Percentiles rank a stretch among this genome's conserved stretches.
phyloP scores from a whole-genome alignment of 148 eudicot species.

The Chenopodium formosanum region DNA sequence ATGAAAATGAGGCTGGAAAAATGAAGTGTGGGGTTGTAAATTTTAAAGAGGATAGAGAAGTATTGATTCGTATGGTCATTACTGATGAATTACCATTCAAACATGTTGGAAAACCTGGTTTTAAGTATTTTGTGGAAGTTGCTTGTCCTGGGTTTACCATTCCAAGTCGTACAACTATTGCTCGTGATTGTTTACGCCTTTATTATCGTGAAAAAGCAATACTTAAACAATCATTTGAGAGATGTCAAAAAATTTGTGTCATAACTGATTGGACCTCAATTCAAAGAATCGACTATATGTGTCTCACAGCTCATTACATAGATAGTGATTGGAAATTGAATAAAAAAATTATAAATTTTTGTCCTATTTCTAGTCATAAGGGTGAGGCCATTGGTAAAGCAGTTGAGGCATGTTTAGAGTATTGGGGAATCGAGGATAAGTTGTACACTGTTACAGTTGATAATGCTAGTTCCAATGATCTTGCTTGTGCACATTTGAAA shows the following conservation, averaged over 20 bases:
- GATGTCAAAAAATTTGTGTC: not conserved
- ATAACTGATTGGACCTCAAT: not conserved
- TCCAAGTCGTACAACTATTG: not conserved
- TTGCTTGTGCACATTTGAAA: not conserved
- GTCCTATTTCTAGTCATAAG: not conserved
- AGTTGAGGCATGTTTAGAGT: constrained; percentile 12
- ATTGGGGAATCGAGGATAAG: constrained; percentile 14
- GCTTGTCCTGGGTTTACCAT: not conserved
- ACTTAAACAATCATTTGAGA: not conserved
- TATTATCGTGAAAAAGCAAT: not conserved
- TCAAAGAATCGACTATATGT: not conserved
- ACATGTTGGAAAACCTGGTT: not conserved
- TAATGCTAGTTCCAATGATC: constrained; percentile 16
- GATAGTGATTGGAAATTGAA: not conserved
- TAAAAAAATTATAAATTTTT: too few relatives aligned
- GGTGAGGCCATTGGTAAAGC: not conserved
- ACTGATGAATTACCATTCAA: constrained; percentile 7
- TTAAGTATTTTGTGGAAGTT: not conserved
- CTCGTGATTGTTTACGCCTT: not conserved
- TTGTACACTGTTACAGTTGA: constrained; percentile 12
- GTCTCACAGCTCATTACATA: not conserved
- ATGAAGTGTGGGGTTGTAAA: not conserved
- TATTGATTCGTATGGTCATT: not conserved
- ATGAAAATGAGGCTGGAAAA: too few relatives aligned
- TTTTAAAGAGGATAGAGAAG: not conserved